phyloP scores from a whole-genome alignment of 2,329 filamentous ascomycete genomes.

The Hysterium pulicare region DNA sequence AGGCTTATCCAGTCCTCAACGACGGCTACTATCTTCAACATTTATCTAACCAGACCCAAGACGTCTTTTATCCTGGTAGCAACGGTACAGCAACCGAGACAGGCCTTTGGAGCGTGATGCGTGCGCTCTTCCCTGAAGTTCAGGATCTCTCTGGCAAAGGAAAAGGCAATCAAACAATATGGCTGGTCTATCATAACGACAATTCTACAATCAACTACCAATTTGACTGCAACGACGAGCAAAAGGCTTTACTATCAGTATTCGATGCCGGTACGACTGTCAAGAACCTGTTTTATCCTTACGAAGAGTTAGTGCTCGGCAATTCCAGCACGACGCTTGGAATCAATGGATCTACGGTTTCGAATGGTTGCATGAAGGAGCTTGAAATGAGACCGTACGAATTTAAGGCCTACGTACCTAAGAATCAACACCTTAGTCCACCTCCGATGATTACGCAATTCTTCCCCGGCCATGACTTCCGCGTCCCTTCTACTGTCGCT shows the following conservation, averaged over 20 bases:
- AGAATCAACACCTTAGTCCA: constrained; percentile 46
- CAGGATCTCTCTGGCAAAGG: constrained; percentile 48
- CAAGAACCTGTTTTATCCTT: constrained; percentile 61
- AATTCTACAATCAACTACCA: constrained; percentile 49
- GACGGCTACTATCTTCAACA: constrained; percentile 55
- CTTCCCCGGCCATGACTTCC: constrained; percentile 57
- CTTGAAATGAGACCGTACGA: constrained; percentile 54
- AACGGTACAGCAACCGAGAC: constrained; percentile 10
- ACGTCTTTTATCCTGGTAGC: constrained; percentile 9
- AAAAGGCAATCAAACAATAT: constrained; percentile 46
- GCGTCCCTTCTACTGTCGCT: constrained; percentile 48
- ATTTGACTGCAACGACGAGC: constrained; percentile 52
- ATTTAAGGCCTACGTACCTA: constrained; percentile 58
- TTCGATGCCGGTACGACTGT: constrained; percentile 54
- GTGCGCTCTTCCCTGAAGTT: constrained; percentile 47
- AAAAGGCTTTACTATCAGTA: constrained; percentile 52
- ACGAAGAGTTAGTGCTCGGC: constrained; percentile 51
- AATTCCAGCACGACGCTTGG: constrained; percentile 41
- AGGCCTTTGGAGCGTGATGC: constrained; percentile 55
- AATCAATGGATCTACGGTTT: constrained; percentile 21
- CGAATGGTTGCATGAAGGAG: constrained; percentile 55
- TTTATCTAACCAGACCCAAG: constrained; percentile 54
- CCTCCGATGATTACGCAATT: constrained; percentile 58
- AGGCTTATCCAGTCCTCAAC: constrained; percentile 54
- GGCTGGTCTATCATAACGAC: constrained; percentile 51